phyloP scores from a whole-genome alignment of 371 early-diverging fungal genomes.

The Rhizopus sp. region DNA sequence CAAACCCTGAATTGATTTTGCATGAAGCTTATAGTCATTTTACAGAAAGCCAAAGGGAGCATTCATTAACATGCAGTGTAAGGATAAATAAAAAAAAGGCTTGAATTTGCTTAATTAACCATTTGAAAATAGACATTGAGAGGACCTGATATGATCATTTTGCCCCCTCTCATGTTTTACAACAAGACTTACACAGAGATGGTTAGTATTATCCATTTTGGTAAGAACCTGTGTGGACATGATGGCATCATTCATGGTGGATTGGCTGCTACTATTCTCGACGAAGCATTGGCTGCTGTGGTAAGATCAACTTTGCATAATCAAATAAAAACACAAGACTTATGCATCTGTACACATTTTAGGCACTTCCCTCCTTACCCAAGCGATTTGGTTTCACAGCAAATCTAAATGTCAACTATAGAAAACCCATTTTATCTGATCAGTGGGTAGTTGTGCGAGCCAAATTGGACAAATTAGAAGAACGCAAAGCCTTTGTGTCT shows the following conservation, averaged over 20 bases:
- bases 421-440: constrained; percentile 66
- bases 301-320: constrained; percentile 38
- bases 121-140: constrained; percentile 33
- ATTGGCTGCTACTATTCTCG: constrained; percentile 71
- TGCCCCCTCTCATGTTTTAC: constrained; percentile 41
- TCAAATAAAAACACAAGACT: neutral
- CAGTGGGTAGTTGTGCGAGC: constrained; percentile 69
- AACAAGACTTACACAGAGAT: constrained; percentile 40
- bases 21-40: constrained; percentile 37
- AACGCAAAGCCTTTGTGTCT: constrained; percentile 70
- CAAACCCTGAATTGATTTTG: constrained; percentile 30
- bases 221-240: constrained; percentile 64
- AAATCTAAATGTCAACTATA: constrained; percentile 74
- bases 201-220: constrained; percentile 40
- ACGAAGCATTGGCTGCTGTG: constrained; percentile 60
- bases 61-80: constrained; percentile 42
- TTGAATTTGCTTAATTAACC: neutral
- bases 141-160: constrained; percentile 41
- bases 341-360: neutral
- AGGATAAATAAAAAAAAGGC: constrained; percentile 8
- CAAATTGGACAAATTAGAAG: constrained; percentile 62
- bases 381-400: constrained; percentile 77
- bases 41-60: constrained; percentile 25
- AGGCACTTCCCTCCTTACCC: constrained; percentile 61
- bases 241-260: constrained; percentile 81